These are phyloP conservation scores for Pseudogymnoascus pannorum DNA, from an alignment of 2,329 filamentous ascomycete species.

Conservation along the genomic window DNA sequence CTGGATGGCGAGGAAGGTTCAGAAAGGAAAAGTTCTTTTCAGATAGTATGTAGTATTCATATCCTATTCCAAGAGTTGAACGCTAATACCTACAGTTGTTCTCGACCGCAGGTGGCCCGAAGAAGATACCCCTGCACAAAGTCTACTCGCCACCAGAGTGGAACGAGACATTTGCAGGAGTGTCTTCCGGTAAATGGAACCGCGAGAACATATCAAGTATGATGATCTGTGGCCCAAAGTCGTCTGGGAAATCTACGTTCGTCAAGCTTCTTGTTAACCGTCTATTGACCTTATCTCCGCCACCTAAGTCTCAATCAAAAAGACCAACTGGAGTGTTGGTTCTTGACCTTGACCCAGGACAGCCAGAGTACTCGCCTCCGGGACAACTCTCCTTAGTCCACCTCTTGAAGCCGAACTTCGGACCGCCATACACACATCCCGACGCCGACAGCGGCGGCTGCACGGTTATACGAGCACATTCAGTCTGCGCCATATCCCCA, in stretches of 20 bases:
- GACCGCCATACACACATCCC: constrained; percentile 60
- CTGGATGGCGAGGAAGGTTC: constrained; percentile 25
- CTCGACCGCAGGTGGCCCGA: constrained; percentile 45
- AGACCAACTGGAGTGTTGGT: constrained; percentile 34
- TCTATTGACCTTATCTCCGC: constrained; percentile 36
- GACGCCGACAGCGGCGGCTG: constrained; percentile 27
- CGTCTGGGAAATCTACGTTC: constrained; percentile 71
- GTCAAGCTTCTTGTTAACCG: constrained; percentile 59
- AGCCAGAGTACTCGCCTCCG: constrained; percentile 65
- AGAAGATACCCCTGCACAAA: constrained; percentile 43
- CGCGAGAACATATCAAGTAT: constrained; percentile 40
- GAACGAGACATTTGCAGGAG: constrained; percentile 39
- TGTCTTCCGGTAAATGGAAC: constrained; percentile 26
- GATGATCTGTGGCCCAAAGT: constrained; percentile 63
- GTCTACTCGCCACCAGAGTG: constrained; percentile 51
- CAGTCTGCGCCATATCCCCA: constrained; percentile 57
- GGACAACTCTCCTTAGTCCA: constrained; percentile 63
- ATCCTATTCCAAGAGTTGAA: constrained; percentile 8
- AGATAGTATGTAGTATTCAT: constrained; percentile 39
- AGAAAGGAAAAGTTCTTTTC: constrained; percentile 35
- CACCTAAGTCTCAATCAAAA: constrained; percentile 18
- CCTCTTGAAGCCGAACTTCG: constrained; percentile 53
- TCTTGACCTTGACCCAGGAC: constrained; percentile 70
- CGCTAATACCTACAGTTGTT: constrained; percentile 40
- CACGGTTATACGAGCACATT: constrained; percentile 53